phyloP scores from a whole-genome alignment of 495 filamentous ascomycete genomes.

The Neurospora terricola region DNA sequence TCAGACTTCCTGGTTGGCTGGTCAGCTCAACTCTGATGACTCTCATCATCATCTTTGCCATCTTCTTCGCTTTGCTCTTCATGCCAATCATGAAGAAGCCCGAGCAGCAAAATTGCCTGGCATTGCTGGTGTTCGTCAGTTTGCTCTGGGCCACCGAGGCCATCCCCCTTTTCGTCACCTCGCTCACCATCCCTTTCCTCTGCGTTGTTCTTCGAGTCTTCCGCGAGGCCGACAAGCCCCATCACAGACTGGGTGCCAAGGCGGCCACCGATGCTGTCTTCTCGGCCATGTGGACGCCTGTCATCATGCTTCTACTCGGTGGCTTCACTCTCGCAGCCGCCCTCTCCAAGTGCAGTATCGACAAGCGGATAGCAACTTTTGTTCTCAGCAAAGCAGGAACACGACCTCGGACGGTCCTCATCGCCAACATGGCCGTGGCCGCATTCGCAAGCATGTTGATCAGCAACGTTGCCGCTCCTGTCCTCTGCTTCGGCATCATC shows the following conservation, averaged over 20 bases:
- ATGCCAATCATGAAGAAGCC: conserved; percentile 70
- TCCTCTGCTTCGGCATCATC: conserved; percentile 97
- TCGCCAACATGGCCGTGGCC: conserved; percentile 97
- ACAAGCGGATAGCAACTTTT: conserved; percentile 91
- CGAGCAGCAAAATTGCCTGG: conserved; percentile 93
- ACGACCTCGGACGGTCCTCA: conserved; percentile 70
- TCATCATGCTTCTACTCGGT: conserved; percentile 96
- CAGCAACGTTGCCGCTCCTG: conserved; percentile 93
- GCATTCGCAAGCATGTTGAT: conserved; percentile 99
- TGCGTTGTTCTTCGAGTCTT: conserved; percentile 81
- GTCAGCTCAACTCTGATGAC: conserved; percentile 71
- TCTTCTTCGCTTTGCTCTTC: conserved; percentile 64
- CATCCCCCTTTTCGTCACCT: conserved; percentile 95
- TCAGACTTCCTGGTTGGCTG: conserved; percentile 70
- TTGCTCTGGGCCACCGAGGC: conserved; percentile 96
- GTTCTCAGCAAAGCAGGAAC: conserved; percentile 96
- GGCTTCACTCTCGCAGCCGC: conserved; percentile 95
- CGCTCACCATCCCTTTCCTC: conserved; percentile 85
- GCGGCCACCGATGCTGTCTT: conserved; percentile 75
- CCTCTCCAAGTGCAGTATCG: conserved; percentile 93
- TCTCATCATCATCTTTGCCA: conserved; percentile 55
- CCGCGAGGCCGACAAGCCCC: conserved; percentile 59
- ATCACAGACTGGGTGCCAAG: conserved; percentile 60
- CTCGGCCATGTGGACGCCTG: conserved; percentile 95
- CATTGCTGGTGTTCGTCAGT: conserved; percentile 88